A percentile compares a stretch with the other conserved stretches of the same genome.
phyloP scores from a whole-genome alignment of 139 green algal species.

The Chlorella sp. region DNA sequence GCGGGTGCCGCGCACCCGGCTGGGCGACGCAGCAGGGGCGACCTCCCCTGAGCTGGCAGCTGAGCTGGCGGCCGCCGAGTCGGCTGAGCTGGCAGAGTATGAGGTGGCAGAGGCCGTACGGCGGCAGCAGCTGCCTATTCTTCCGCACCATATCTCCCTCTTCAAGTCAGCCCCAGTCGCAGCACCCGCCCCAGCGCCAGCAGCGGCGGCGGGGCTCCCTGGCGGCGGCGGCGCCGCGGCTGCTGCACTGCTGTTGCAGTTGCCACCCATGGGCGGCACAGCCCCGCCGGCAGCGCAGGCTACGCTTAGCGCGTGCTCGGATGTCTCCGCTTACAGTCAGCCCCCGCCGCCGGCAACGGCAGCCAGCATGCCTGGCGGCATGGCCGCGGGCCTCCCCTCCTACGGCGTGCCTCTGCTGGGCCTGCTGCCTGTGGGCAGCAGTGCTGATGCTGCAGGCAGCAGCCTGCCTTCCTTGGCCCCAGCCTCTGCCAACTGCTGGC shows the following conservation, averaged over 20 bases:
- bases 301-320: constrained; percentile 4
- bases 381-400: not conserved
- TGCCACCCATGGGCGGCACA: not conserved
- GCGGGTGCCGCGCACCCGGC: constrained; percentile 1
- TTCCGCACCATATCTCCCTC: not conserved
- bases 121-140: not conserved
- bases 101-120: not conserved
- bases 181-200: not conserved
- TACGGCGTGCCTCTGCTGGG: constrained; percentile 3
- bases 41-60: constrained; percentile 21
- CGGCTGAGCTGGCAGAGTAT: not conserved
- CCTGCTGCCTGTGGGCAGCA: constrained; percentile 1
- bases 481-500: not conserved
- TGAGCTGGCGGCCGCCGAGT: constrained; percentile 13
- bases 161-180: constrained; percentile 12
- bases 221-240: not conserved
- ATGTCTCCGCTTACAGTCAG: constrained; percentile 30
- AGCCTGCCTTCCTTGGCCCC: not conserved
- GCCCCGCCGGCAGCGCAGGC: not conserved
- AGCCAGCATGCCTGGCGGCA: not conserved
- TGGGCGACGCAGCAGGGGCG: constrained; percentile 6
- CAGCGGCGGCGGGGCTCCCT: not conserved
- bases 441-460: not conserved
- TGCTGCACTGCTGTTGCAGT: not conserved
- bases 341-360: not conserved